Evolutionary conservation across 257 asterid genomes (phyloP).

Genomic region (Coffea canephora): DNA sequence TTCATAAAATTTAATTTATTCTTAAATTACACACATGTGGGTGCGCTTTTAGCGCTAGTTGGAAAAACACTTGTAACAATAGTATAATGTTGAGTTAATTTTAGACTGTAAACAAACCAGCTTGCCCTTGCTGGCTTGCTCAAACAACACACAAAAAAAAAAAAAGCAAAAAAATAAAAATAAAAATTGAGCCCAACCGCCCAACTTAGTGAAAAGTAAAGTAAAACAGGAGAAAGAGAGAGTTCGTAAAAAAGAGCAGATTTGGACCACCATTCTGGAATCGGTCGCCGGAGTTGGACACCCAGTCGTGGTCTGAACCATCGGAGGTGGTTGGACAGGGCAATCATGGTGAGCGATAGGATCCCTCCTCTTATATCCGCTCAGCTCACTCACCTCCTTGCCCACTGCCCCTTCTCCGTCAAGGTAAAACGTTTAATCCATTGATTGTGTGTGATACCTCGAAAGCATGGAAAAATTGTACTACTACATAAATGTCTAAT

Average conservation of each 20-base stretch:
- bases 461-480: too few relatives aligned
- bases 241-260: background rate
- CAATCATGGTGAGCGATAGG: slow-evolving; percentile 61
- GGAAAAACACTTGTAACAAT: too few relatives aligned
- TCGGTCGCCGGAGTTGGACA: slow-evolving; percentile 4
- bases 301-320: background rate
- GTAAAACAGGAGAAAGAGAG: background rate
- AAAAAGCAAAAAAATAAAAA: background rate
- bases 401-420: slow-evolving; percentile 64
- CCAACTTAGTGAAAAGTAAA: background rate
- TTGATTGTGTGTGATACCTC: too few relatives aligned
- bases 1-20: too few relatives aligned
- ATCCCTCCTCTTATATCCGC: slow-evolving; percentile 83
- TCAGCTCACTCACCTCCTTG: slow-evolving; percentile 66
- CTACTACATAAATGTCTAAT: background rate
- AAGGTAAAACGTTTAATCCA: slow-evolving; percentile 44
- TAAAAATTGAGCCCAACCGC: background rate
- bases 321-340: background rate
- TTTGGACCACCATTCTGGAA: background rate
- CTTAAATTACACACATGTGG: too few relatives aligned
- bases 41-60: too few relatives aligned
- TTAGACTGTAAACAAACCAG: too few relatives aligned
- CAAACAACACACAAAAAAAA: too few relatives aligned
- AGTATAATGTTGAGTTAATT: too few relatives aligned
- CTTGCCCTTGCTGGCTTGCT: too few relatives aligned